Evolutionary conservation across 202 grass and related monocot species (phyloP), one percentile per base, ranked within the genome.

Genomic region (Carex sylvatica): DNA sequence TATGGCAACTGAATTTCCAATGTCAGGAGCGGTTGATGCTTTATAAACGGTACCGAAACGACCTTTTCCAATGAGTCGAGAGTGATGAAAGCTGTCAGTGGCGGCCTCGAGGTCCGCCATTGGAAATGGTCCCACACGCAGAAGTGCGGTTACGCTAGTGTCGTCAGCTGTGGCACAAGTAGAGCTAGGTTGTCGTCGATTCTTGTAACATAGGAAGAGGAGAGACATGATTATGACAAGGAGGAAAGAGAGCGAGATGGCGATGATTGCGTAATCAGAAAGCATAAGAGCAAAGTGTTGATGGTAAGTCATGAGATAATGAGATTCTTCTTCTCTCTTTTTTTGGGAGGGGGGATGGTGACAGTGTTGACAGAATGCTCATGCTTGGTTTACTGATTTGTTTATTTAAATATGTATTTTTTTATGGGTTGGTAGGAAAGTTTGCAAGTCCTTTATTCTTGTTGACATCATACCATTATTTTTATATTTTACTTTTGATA

Each of bases 81-180:
- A 83, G 2, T 73, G 63, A 85, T 93, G 94, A 79, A 97, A 97
- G 15, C 94, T 86, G 52, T 91, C 88, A 2, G 94, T 97, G 60
- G 91, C 88, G 42, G 75, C 66, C 84, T 93, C 91, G 0, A 97
- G 70, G 40, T 90, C 91, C 6, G 86, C 83, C 3, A 97, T 89
- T 10, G 86, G 94, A 56, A 87, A 9, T 11, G 82, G 44, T 23
- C 60, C 80, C 5, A 80, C 83, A 7, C 54, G 35, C 15, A 65
- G 33, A 3, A 83, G 52, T 23, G 56, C 47, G 0, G 76, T 23
- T 9, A 74, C 51, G 2, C 81, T 73, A 65, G 70, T 61, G 5
- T 62, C 38, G 0, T 47, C 24, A 2, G 10, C 46, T 11, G 64
- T 65, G 13, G 8, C 11, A 6, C 22, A 55, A 2, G 10, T 16